These are phyloP conservation scores for Aspergillus niger DNA, from an alignment of 2,329 filamentous ascomycete species.

Conservation along the genomic window DNA sequence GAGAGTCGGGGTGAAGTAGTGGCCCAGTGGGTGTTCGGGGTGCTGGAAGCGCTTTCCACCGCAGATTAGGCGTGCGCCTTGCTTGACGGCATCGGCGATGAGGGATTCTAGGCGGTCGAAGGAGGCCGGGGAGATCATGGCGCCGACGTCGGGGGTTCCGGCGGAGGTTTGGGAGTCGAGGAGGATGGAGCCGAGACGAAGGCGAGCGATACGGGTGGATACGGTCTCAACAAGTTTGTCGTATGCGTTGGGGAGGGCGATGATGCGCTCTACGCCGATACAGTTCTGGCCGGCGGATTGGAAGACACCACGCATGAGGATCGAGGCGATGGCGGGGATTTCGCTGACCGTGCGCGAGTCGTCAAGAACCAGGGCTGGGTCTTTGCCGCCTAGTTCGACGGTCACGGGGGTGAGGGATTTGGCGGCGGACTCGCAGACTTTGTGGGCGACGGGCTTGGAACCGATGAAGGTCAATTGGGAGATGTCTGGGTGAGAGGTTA, in stretches of 20 bases:
- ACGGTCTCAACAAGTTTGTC: conserved; percentile 70
- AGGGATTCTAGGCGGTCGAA: conserved; percentile 77
- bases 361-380: conserved; percentile 86
- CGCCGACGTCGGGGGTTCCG: conserved; percentile 70
- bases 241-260: conserved; percentile 77
- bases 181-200: conserved; percentile 74
- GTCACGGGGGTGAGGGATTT: conserved; percentile 83
- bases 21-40: conserved; percentile 72
- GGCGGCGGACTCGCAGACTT: conserved; percentile 83
- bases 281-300: conserved; percentile 97
- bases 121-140: conserved; percentile 77
- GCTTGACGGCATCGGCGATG: conserved; percentile 72
- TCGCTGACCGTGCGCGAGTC: conserved; percentile 61
- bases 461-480: conserved; percentile 96
- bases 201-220: conserved; percentile 68
- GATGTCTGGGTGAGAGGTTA: conserved; percentile 83
- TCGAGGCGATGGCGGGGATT: conserved; percentile 72
- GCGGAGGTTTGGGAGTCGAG: conserved; percentile 44
- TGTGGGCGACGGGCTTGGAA: conserved; percentile 79
- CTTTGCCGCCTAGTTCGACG: conserved; percentile 92
- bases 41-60: conserved; percentile 75
- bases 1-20: conserved; percentile 91
- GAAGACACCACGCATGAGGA: conserved; percentile 89
- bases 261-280: conserved; percentile 92
- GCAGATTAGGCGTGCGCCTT: conserved; percentile 77